phyloP scores from a whole-genome alignment of 768 basidiomycete species.

The Tylopilus vinaceipallidus region DNA sequence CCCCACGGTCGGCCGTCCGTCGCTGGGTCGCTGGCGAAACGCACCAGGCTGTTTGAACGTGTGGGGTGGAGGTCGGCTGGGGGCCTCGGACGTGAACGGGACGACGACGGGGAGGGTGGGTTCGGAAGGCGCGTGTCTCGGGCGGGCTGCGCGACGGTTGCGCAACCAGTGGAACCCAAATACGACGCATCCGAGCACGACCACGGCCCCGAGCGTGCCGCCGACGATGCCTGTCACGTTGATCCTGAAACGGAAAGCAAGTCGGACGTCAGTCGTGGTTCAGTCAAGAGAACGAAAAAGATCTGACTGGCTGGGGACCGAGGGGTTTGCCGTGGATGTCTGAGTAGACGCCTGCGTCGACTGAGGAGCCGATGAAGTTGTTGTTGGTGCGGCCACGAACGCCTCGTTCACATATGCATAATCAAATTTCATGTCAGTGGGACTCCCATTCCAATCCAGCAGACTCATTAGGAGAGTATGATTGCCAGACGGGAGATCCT shows the following conservation, averaged over 20 bases:
- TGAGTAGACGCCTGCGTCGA: constrained; percentile 1
- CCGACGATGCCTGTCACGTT: constrained; percentile 12
- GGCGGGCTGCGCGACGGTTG: background rate
- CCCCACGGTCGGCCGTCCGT: background rate
- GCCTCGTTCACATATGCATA: constrained; percentile 27
- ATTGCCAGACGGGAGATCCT: constrained; percentile 13
- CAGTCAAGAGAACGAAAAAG: background rate
- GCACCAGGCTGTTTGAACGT: background rate
- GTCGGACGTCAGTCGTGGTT: constrained; percentile 1
- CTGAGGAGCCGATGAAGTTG: too few relatives aligned
- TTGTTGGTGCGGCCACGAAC: constrained; percentile 5
- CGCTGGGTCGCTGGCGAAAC: background rate
- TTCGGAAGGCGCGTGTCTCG: background rate
- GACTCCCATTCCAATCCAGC: constrained; percentile 16
- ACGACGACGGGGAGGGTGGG: background rate
- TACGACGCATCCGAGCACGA: background rate
- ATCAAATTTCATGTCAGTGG: constrained; percentile 27
- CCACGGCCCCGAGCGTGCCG: constrained; percentile 11
- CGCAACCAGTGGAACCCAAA: constrained; percentile 6
- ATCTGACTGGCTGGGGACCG: constrained; percentile 9
- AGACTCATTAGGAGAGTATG: constrained; percentile 24
- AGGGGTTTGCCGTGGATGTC: background rate
- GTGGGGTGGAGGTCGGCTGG: background rate
- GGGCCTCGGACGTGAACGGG: constrained; percentile 5
- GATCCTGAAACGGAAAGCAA: constrained; percentile 11